These are phyloP conservation scores for Coemansia sp. DNA, from an alignment of 192 early-diverging fungal species.

Conservation along the genomic window DNA sequence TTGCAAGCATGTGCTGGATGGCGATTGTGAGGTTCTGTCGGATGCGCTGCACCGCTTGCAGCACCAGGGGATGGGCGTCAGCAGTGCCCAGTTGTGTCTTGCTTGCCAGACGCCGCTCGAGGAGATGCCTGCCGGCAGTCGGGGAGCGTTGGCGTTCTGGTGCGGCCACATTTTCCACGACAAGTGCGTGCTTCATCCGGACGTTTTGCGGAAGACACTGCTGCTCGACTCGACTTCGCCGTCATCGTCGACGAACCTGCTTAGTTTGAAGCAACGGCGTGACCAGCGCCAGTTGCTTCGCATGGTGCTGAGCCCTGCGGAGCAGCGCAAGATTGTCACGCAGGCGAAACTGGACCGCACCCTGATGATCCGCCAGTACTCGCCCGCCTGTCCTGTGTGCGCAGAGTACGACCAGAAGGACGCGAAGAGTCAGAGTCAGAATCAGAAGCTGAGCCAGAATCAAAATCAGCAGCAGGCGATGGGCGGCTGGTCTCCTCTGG, in stretches of 20 bases:
- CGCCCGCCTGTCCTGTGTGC: slow-evolving; percentile 37
- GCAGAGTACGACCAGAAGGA: slow-evolving; percentile 35
- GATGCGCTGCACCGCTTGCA: slow-evolving; percentile 67
- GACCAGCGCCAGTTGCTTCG: slow-evolving; percentile 2
- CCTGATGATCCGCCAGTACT: slow-evolving; percentile 31
- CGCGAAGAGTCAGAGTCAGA: background rate
- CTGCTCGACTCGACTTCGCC: slow-evolving; percentile 2
- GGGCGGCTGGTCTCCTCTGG: slow-evolving; percentile 34
- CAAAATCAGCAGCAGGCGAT: slow-evolving; percentile 14
- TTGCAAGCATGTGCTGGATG: slow-evolving; percentile 86
- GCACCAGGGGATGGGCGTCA: slow-evolving; percentile 65
- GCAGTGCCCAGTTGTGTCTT: slow-evolving; percentile 51
- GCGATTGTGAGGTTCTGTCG: slow-evolving; percentile 80
- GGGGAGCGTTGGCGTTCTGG: slow-evolving; percentile 74
- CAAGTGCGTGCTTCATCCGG: slow-evolving; percentile 70
- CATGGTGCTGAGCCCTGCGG: slow-evolving; percentile 18
- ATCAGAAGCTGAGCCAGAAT: no score
- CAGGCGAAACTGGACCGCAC: slow-evolving; percentile 50
- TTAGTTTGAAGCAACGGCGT: background rate
- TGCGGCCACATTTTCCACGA: slow-evolving; percentile 91
- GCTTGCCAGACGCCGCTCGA: slow-evolving; percentile 45
- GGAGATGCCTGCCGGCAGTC: slow-evolving; percentile 24
- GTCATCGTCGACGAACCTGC: background rate
- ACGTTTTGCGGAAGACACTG: slow-evolving; percentile 47
- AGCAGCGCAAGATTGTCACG: slow-evolving; percentile 27